Base-by-base conservation (phyloP, 768 basidiomycete genomes). In the Phanerochaete sordida region DNA sequence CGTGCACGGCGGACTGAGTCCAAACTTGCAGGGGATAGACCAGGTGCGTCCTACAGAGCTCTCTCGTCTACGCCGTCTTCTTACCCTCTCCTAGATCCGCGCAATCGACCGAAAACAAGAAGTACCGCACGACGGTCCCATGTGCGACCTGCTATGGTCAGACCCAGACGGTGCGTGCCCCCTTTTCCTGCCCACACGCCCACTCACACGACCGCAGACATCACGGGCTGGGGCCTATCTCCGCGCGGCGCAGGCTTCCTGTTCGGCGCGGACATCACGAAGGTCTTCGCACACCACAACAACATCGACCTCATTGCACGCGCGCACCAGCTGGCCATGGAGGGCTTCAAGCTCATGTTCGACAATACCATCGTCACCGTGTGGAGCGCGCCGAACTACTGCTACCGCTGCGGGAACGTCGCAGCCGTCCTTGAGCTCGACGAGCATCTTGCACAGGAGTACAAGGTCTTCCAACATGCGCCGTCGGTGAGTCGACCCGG, bases 81-180 rank as follows among this genome's bases (percentile, higher is more conserved):
- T 21, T 23, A 44, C 39, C 30, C 49, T 7, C 23, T 51, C 13
- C 26, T 26, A 91, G 95, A 98, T 98, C 66, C 90, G 96, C 53
- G 82, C 87, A 37, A 96, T 98, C 67, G 95, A 98, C 77, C 77
- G 96, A 33, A 95, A 95, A 73, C 94, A 96, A 73, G 96, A 98
- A 71, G 96, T 98, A 24, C 96, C 96, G 27, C 96, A 98, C 72
- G 96, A 98, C 70, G 96, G 96, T 13, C 88, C 95, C 8, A 98
- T 98, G 96, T 98, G 96, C 69, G 96, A 98, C 75, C 79, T 98
- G 1, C 79, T 98, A n/a, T 98, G 96, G 96, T 97, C 95, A 60
- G 96, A 98, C 78, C 96, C 96, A 47, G 96, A 98, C 73, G 95
- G 95, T 95, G 58, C 19, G 65, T 52, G 24, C 35, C 53, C n/a